Evolutionary conservation across 176 grass and related monocot species (phyloP).

Genomic region (Tillandsia leiboldiana): DNA sequence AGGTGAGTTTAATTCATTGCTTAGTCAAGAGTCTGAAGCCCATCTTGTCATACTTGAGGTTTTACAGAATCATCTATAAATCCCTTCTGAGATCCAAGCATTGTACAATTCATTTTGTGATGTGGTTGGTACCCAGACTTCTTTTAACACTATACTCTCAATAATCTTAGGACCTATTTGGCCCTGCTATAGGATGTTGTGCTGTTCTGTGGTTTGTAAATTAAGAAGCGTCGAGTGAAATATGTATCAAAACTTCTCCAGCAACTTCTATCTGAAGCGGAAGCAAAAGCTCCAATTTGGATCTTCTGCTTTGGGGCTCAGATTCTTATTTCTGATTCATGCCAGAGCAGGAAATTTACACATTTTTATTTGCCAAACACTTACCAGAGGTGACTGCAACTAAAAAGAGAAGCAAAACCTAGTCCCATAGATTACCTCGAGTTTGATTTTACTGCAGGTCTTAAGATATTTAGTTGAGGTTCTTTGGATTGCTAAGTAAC

Average conservation of each 20-base stretch:
- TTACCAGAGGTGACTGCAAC: no score
- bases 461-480: constrained; percentile 21
- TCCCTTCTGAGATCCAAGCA: neutral
- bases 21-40: neutral
- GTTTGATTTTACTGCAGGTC: constrained; percentile 15
- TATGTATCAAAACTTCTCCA: no score
- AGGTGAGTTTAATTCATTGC: constrained; percentile 40
- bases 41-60: neutral
- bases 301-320: neutral
- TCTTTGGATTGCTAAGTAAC: constrained; percentile 13
- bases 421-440: neutral
- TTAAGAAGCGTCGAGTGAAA: no score
- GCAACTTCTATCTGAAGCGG: no score
- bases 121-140: no score
- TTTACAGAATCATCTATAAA: neutral
- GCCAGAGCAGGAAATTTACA: neutral
- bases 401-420: no score
- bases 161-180: no score
- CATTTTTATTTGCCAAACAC: no score
- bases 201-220: no score
- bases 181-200: no score
- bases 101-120: neutral
- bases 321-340: neutral
- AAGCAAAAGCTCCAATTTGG: neutral
- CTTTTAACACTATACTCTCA: no score